Evolutionary conservation across 192 early-diverging fungal genomes (phyloP), one percentile per base, ranked within the genome.

Genomic region (Phlyctochytrium arcticum): DNA sequence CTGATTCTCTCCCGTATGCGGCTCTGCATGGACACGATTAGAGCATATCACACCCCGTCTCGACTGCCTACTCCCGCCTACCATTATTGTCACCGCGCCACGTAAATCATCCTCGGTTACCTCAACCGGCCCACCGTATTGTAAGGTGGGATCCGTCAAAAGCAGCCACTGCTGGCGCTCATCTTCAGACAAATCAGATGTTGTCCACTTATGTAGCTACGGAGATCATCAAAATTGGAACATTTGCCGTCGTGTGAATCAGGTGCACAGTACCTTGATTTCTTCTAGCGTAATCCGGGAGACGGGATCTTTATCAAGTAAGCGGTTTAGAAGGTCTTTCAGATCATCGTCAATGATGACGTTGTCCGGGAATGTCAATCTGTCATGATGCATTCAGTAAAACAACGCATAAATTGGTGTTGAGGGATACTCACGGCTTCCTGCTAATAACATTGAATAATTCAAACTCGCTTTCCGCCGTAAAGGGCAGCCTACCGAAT

Each of bases 401-500:
- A 44, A n/a, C 12, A 44, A 12, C 39, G 21, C 15, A 44, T 19
- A 44, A n/a, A 8, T 51, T 23, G 12, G 2, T 3, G 59, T 36
- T 6, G 4, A 76, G 81, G 53, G 82, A 88, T 34, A 77, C 74
- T 24, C 88, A 77, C 72, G 80, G 81, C 53, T 88, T 75, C 21
- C 77, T 84, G 36, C 90, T 87, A 35, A 97, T 98, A 23, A 93
- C 83, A 71, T 91, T 88, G 72, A 96, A 97, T 54, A 97, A 75
- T 74, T 98, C 96, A 78, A 92, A 96, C 76, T 98, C 96, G 27
- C 89, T 94, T 23, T 92, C 85, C 6, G 94, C 96, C 19, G 86
- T 85, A 72, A 98, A 98, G 12, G 96, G 96, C 51, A 93, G 91
- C 33, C 80, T 75, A 7, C 96, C 96, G 74, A 88, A 97, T 5